phyloP scores from a whole-genome alignment of 2,329 filamentous ascomycete species.

The Apiospora arundinis region DNA sequence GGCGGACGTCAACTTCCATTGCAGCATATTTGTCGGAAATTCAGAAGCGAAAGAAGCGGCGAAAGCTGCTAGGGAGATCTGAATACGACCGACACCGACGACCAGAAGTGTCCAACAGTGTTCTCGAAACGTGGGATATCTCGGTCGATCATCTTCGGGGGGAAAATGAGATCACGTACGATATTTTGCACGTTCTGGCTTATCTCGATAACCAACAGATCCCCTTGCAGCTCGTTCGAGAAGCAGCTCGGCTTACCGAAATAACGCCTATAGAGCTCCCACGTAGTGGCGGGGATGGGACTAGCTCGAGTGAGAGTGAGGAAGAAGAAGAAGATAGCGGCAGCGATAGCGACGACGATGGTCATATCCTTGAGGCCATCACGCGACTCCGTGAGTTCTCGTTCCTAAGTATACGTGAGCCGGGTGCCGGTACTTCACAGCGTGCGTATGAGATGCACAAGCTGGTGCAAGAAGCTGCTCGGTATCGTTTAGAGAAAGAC shows the following conservation, averaged over 20 bases:
- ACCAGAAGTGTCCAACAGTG: conserved; percentile 38
- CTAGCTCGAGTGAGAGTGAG: not conserved
- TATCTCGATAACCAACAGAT: conserved; percentile 43
- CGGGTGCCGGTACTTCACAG: conserved; percentile 1
- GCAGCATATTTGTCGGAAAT: conserved; percentile 37
- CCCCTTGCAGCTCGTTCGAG: conserved; percentile 35
- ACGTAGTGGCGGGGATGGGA: not conserved
- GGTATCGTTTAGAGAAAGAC: conserved; percentile 28
- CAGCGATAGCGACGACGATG: not conserved
- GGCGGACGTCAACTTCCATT: conserved; percentile 33
- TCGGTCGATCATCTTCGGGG: conserved; percentile 40
- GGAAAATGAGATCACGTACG: conserved; percentile 36
- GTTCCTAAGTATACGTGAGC: conserved; percentile 35
- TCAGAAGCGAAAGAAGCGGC: conserved; percentile 31
- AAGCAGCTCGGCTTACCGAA: conserved; percentile 23
- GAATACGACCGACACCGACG: conserved; percentile 38
- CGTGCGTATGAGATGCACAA: conserved; percentile 40
- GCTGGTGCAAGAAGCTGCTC: conserved; percentile 39
- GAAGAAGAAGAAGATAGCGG: not conserved
- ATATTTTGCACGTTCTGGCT: conserved; percentile 39
- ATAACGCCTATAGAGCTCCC: not conserved
- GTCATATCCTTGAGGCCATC: conserved; percentile 31
- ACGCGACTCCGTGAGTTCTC: conserved; percentile 42
- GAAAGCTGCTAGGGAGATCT: conserved; percentile 31
- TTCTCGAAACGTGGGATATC: conserved; percentile 43